Percentiles rank a stretch among this genome's conserved stretches.
phyloP scores from a whole-genome alignment of 2,329 filamentous ascomycete genomes.

The Exophiala spinifera region DNA sequence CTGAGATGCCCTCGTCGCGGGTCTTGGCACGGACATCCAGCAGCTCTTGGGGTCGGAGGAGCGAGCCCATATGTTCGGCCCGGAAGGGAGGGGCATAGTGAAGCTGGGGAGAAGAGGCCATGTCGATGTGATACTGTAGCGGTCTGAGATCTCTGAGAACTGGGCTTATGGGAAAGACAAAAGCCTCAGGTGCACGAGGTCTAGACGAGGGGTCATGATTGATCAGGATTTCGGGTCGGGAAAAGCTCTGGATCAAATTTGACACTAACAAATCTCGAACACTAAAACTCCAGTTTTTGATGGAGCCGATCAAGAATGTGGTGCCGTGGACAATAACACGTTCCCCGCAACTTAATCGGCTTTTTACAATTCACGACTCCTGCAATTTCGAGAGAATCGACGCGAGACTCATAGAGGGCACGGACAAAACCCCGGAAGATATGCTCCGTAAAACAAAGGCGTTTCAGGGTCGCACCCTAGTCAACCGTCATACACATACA shows the following conservation, averaged over 20 bases:
- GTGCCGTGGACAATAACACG: no score
- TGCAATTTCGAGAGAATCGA: background rate
- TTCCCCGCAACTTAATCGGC: background rate
- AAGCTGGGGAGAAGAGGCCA: slow-evolving; percentile 14
- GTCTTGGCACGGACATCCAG: slow-evolving; percentile 57
- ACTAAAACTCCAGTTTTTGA: background rate
- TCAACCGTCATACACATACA: slow-evolving; percentile 4
- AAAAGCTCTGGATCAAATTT: background rate
- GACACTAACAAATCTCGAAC: background rate
- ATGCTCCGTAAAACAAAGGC: no score
- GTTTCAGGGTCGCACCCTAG: no score
- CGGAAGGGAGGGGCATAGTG: slow-evolving; percentile 57
- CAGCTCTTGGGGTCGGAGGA: slow-evolving; percentile 63
- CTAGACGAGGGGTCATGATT: no score
- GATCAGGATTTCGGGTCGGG: background rate
- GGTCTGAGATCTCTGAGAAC: background rate
- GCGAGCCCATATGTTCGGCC: slow-evolving; percentile 69
- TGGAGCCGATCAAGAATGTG: no score
- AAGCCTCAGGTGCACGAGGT: no score
- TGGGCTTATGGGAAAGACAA: no score
- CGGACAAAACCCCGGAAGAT: no score
- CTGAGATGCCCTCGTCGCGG: slow-evolving; percentile 16
- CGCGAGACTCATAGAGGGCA: no score
- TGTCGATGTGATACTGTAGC: background rate
- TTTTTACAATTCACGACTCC: no score